Percentiles rank a stretch among this genome's conserved stretches.
Conservation (phyloP, 345 rosid genomes). For the Mercurialis annua region DNA sequence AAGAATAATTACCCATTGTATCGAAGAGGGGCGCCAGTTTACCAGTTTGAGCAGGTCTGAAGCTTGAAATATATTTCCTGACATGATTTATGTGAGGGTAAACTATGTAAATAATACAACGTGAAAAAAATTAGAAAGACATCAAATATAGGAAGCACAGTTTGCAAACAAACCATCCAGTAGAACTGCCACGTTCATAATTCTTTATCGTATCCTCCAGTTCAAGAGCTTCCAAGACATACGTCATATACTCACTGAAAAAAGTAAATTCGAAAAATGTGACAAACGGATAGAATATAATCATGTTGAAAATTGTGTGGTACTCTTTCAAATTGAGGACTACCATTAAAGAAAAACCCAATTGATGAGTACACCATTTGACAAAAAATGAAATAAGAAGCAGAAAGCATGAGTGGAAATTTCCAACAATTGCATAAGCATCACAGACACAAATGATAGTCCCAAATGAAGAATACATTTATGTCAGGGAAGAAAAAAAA, state of each 20-base stretch:
- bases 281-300: not conserved
- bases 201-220: conserved; percentile 93
- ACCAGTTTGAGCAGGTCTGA: conserved; percentile 65
- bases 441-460: not conserved
- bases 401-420: not conserved
- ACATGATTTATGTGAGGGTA: conserved; percentile 17
- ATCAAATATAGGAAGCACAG: conserved; percentile 5
- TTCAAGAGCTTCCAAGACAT: conserved; percentile 76
- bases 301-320: not conserved
- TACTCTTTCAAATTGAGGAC: not conserved
- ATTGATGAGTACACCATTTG: not conserved
- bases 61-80: conserved; percentile 94
- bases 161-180: conserved; percentile 82
- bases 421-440: not conserved
- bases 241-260: conserved; percentile 81
- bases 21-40: conserved; percentile 62
- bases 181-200: conserved; percentile 69
- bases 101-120: conserved; percentile 7
- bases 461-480: not conserved
- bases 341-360: not conserved
- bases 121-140: conserved; percentile 7
- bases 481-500: not conserved
- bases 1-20: conserved; percentile 54
- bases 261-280: conserved; percentile 13
- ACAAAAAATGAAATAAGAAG: not conserved